phyloP scores from a whole-genome alignment of 768 basidiomycete species.

The Collybiopsis luxurians region DNA sequence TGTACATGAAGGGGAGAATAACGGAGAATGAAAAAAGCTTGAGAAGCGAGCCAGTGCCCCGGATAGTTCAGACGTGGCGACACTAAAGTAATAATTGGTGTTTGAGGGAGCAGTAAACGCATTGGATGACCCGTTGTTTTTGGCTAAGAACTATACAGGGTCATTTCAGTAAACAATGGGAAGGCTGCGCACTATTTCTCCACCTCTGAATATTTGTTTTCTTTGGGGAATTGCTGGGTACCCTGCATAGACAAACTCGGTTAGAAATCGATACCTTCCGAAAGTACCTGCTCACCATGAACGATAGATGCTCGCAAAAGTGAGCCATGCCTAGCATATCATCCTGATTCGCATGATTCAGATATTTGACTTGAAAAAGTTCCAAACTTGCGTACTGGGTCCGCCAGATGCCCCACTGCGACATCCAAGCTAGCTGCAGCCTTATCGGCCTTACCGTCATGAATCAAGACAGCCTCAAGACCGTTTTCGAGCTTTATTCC shows the following conservation, averaged over 20 bases:
- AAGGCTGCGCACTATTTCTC: too few relatives aligned
- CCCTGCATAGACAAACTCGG: conserved; percentile 49
- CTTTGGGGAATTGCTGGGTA: conserved; percentile 79
- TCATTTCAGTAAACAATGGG: conserved; percentile 7
- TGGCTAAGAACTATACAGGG: conserved; percentile 58
- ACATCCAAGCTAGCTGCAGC: conserved; percentile 94
- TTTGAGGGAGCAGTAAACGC: conserved; percentile 91
- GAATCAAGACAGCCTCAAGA: conserved; percentile 80
- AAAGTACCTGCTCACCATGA: conserved; percentile 62
- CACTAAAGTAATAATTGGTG: conserved; percentile 86
- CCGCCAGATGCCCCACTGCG: conserved; percentile 88
- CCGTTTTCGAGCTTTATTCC: conserved; percentile 86
- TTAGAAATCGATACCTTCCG: background rate
- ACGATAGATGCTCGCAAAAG: conserved; percentile 94
- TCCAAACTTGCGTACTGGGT: conserved; percentile 63
- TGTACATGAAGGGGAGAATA: conserved; percentile 84
- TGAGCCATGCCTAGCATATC: conserved; percentile 94
- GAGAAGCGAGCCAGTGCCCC: conserved; percentile 78
- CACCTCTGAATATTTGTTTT: conserved; percentile 94
- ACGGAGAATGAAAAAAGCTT: conserved; percentile 90
- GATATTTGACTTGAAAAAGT: conserved; percentile 5
- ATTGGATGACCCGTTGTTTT: conserved; percentile 84
- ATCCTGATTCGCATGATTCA: conserved; percentile 39
- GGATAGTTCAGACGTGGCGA: conserved; percentile 58
- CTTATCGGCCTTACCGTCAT: conserved; percentile 87